Percentiles rank a stretch among this genome's conserved stretches.
Conservation (phyloP, 2,329 filamentous ascomycete genomes). For the Nannizzia gypsea region DNA sequence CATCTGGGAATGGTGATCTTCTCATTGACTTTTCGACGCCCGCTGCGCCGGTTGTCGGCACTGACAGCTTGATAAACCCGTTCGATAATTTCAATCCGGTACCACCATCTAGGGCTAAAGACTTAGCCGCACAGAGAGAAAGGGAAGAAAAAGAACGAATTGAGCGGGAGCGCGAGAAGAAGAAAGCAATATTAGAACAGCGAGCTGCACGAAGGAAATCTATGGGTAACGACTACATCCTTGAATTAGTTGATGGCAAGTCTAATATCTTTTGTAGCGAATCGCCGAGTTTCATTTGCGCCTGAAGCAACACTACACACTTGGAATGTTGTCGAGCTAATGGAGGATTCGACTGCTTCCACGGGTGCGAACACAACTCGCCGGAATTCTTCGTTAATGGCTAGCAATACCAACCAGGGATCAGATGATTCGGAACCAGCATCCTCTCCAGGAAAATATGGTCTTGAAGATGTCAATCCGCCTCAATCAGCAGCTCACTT, state of each 20-base stretch:
- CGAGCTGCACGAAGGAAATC: conserved; percentile 87
- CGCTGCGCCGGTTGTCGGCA: conserved; percentile 21
- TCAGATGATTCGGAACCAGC: not conserved
- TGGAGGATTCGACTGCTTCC: conserved; percentile 72
- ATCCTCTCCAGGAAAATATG: conserved; percentile 14
- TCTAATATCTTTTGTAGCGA: conserved; percentile 40
- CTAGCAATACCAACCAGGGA: not conserved
- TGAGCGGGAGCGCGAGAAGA: conserved; percentile 45
- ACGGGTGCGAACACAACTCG: conserved; percentile 62
- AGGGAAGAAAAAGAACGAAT: conserved; percentile 51
- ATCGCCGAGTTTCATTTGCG: conserved; percentile 89
- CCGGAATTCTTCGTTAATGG: conserved; percentile 51
- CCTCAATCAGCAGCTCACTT: conserved; percentile 54
- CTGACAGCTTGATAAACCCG: conserved; percentile 37
- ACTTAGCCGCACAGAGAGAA: conserved; percentile 56
- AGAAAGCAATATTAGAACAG: conserved; percentile 52
- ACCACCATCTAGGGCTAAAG: conserved; percentile 35
- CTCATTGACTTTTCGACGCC: conserved; percentile 36
- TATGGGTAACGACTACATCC: conserved; percentile 42
- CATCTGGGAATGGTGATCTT: conserved; percentile 18
- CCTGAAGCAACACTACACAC: conserved; percentile 95
- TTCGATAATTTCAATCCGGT: conserved; percentile 36
- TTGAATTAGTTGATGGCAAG: not conserved
- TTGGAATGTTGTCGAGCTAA: conserved; percentile 85
- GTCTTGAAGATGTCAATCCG: conserved; percentile 39